phyloP scores from a whole-genome alignment of 2,329 filamentous ascomycete genomes.

The Epichloe sibirici region DNA sequence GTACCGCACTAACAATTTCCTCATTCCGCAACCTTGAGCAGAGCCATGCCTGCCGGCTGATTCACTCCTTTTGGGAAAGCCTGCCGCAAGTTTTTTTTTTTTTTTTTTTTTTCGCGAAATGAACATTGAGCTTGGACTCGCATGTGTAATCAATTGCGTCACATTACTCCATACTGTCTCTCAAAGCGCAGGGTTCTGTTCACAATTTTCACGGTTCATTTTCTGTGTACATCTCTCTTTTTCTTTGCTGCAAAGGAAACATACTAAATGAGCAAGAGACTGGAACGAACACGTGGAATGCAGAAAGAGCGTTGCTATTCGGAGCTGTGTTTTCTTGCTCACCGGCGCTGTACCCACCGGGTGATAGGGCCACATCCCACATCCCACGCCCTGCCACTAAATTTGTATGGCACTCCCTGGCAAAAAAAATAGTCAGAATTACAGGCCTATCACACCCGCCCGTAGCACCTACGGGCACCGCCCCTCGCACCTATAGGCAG shows the following conservation, averaged over 20 bases:
- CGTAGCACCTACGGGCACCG: too few species aligned
- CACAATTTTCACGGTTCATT: background rate
- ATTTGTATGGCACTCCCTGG: too few species aligned
- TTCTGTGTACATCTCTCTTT: background rate
- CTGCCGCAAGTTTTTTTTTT: background rate
- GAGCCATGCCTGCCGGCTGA: background rate
- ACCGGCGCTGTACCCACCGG: too few species aligned
- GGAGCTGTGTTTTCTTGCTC: too few species aligned
- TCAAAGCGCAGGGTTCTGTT: background rate
- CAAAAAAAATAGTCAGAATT: too few species aligned
- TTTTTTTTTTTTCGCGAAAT: background rate
- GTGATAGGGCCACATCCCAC: too few species aligned
- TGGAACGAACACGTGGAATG: slow-evolving; percentile 9
- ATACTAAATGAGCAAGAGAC: background rate
- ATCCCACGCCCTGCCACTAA: too few species aligned
- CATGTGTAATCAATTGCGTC: background rate
- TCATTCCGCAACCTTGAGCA: slow-evolving; percentile 6
- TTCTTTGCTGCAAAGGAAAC: background rate
- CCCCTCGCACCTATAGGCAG: too few species aligned
- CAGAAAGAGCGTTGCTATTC: too few species aligned
- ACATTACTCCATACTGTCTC: background rate
- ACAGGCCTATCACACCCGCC: too few species aligned
- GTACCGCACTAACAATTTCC: slow-evolving; percentile 29
- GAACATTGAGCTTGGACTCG: background rate
- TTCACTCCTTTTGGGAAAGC: too few species aligned